A percentile compares a stretch with the other conserved stretches of the same genome.
phyloP scores from a whole-genome alignment of 164 flowering plant genomes.

The Aristolochia californica region DNA sequence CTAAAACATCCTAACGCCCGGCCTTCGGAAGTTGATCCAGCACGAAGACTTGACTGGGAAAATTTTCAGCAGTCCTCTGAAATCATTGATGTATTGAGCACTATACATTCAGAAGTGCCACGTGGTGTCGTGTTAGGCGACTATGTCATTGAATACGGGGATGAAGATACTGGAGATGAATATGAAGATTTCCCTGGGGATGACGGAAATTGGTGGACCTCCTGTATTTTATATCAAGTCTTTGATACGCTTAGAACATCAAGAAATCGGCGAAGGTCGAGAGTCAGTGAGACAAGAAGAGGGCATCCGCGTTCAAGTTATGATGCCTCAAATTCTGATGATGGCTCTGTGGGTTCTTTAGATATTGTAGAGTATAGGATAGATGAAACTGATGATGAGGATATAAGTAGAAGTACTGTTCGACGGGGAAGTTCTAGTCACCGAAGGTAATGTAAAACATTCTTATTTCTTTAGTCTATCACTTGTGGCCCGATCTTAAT shows the following conservation, averaged over 20 bases:
- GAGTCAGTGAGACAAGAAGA: conserved; percentile 49
- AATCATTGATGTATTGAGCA: conserved; percentile 85
- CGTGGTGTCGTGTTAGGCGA: conserved; percentile 92
- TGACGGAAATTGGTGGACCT: conserved; percentile 94
- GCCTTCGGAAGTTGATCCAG: conserved; percentile 93
- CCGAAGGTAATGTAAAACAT: conserved; percentile 25
- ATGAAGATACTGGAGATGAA: conserved; percentile 67
- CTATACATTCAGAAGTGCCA: conserved; percentile 87
- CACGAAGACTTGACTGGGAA: conserved; percentile 86
- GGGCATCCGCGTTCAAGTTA: conserved; percentile 51
- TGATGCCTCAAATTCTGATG: conserved; percentile 74
- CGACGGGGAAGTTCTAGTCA: conserved; percentile 40
- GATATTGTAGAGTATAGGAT: conserved; percentile 55
- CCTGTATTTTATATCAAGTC: conserved; percentile 81
- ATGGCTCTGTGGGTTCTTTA: conserved; percentile 68
- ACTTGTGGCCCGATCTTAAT: neutral
- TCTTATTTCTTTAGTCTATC: neutral
- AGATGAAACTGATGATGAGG: conserved; percentile 64
- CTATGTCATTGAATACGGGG: conserved; percentile 94
- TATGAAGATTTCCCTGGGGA: conserved; percentile 77
- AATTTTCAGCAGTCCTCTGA: conserved; percentile 94
- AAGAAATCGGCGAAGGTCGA: conserved; percentile 73
- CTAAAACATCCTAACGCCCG: conserved; percentile 72
- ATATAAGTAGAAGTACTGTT: conserved; percentile 26
- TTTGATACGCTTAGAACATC: conserved; percentile 78